These are phyloP conservation scores for Cryphonectria japonica DNA, from an alignment of 2,329 filamentous ascomycete genomes.

Conservation along the genomic window DNA sequence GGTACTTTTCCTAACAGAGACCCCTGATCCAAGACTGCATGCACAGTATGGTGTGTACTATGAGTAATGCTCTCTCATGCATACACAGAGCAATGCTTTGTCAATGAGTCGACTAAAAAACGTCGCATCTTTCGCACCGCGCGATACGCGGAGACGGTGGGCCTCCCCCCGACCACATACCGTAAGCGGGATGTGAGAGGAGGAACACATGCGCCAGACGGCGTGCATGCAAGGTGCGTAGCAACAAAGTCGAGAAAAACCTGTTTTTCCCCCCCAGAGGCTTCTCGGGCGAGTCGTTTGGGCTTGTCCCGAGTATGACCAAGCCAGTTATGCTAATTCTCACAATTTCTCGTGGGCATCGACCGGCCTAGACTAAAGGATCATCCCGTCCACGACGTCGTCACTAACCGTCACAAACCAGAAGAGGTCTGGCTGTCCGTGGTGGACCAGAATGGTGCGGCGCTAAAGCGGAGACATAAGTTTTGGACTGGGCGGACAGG, in stretches of 20 bases:
- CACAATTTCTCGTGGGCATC: neutral
- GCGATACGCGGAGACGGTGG: neutral
- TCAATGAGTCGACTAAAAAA: neutral
- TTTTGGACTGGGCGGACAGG: neutral
- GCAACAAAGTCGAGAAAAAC: constrained; percentile 32
- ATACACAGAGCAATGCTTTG: neutral
- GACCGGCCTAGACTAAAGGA: constrained; percentile 17
- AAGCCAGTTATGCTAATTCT: constrained; percentile 7
- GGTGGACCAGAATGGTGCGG: constrained; percentile 7
- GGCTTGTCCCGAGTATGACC: constrained; percentile 11
- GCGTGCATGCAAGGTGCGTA: constrained; percentile 37
- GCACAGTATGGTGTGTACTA: neutral
- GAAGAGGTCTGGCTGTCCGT: neutral
- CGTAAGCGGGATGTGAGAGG: constrained; percentile 19
- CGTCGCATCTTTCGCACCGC: neutral
- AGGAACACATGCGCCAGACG: constrained; percentile 14
- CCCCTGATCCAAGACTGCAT: neutral
- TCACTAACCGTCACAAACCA: constrained; percentile 2
- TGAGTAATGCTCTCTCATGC: neutral
- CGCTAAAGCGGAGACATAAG: neutral
- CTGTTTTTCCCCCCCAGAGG: neutral
- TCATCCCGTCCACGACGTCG: constrained; percentile 14
- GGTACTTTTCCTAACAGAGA: neutral
- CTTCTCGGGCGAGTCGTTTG: constrained; percentile 28
- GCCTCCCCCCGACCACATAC: constrained; percentile 17